A percentile compares a stretch with the other conserved stretches of the same genome.
Evolutionary conservation across 306 rosid species (phyloP).

Genomic region (Acmispon strigosus): DNA sequence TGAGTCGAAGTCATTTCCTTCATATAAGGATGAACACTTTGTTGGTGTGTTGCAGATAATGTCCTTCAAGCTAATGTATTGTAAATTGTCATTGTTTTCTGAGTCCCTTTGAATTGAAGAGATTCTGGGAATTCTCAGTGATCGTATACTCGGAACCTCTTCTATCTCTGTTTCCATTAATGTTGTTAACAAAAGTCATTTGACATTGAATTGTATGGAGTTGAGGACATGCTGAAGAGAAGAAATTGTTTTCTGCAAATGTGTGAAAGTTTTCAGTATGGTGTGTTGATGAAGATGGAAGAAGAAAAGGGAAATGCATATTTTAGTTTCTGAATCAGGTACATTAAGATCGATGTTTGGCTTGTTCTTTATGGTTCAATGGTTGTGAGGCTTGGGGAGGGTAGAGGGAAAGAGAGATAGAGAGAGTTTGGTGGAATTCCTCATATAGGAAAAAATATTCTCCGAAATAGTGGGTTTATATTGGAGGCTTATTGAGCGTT

Average conservation of each 20-base stretch:
- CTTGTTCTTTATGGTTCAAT: conserved; percentile 2
- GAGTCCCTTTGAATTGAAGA: background rate
- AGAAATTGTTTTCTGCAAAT: background rate
- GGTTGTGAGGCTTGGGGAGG: conserved; percentile 6
- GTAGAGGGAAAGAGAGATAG: background rate
- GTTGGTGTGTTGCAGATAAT: conserved; percentile 35
- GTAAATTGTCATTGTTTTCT: conserved; percentile 19
- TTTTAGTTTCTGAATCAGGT: background rate
- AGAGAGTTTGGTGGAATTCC: conserved; percentile 10
- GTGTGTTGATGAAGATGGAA: background rate
- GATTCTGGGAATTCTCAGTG: conserved; percentile 16
- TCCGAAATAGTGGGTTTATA: background rate
- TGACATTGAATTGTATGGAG: conserved; percentile 1
- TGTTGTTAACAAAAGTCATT: conserved; percentile 1
- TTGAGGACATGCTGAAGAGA: conserved; percentile 4
- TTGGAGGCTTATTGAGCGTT: background rate
- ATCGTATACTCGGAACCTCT: conserved; percentile 4
- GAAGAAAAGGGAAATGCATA: background rate
- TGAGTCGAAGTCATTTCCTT: conserved; percentile 37
- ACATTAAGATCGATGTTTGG: background rate
- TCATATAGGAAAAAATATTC: background rate
- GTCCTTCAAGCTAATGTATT: conserved; percentile 71
- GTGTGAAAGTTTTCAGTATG: background rate
- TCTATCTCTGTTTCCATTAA: conserved; percentile 33
- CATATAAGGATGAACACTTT: conserved; percentile 13